phyloP scores from a whole-genome alignment of 768 basidiomycete species.

The Calocybe indica region DNA sequence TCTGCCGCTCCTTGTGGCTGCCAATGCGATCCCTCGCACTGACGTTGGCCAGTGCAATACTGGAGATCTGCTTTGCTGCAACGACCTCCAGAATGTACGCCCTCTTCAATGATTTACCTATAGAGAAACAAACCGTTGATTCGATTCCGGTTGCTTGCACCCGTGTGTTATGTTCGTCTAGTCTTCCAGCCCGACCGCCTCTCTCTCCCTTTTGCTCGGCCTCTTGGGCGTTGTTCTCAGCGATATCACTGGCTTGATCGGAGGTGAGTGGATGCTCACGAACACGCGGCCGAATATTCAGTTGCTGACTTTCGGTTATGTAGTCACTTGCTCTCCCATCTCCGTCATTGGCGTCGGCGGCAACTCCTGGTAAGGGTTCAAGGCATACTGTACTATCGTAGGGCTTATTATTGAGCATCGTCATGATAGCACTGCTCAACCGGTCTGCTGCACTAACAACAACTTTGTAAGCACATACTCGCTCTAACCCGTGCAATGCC shows the following conservation, averaged over 20 bases:
- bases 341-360: slow-evolving; percentile 18
- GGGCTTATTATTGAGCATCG: neutral
- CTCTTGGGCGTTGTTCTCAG: slow-evolving; percentile 19
- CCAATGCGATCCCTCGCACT: slow-evolving; percentile 8
- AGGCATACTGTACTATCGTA: neutral
- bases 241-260: slow-evolving; percentile 13
- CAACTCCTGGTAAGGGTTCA: slow-evolving; percentile 12
- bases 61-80: slow-evolving; percentile 23
- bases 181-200: slow-evolving; percentile 7
- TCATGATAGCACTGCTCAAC: slow-evolving; percentile 13
- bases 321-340: slow-evolving; percentile 25
- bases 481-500: too few species aligned
- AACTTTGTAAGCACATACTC: slow-evolving; percentile 13
- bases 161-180: neutral
- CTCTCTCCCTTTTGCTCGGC: slow-evolving; percentile 12
- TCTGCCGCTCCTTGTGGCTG: slow-evolving; percentile 17
- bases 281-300: neutral
- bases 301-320: neutral
- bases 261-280: slow-evolving; percentile 4
- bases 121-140: too few species aligned
- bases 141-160: too few species aligned
- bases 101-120: too few species aligned
- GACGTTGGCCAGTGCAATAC: slow-evolving; percentile 19
- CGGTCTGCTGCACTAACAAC: slow-evolving; percentile 25
- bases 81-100: slow-evolving; percentile 14